These are phyloP conservation scores for Populus tomentosa DNA, from an alignment of 441 rosid genomes.

Conservation along the genomic window DNA sequence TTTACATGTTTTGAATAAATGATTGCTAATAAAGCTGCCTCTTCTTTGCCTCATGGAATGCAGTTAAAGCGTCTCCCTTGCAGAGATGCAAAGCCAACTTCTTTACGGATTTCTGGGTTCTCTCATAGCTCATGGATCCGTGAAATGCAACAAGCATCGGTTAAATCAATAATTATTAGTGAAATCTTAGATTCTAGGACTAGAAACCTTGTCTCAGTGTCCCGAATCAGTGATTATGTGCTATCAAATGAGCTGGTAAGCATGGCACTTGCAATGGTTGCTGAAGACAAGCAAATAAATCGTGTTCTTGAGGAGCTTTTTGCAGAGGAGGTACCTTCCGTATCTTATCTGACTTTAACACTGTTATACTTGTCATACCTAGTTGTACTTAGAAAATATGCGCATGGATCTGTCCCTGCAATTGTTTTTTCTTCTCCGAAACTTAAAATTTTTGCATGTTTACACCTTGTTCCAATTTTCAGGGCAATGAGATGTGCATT, in stretches of 20 bases:
- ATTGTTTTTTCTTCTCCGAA: neutral
- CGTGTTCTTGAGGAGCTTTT: constrained; percentile 86
- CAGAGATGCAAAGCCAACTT: no score
- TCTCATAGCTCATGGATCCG: constrained; percentile 89
- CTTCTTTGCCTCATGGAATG: no score
- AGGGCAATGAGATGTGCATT: constrained; percentile 87
- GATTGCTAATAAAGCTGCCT: no score
- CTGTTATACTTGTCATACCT: neutral
- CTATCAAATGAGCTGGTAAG: constrained; percentile 63
- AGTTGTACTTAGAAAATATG: neutral
- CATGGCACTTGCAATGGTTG: constrained; percentile 95
- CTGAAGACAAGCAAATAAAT: constrained; percentile 90
- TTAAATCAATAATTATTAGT: constrained; percentile 77
- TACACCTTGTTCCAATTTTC: constrained; percentile 11
- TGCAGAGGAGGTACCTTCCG: constrained; percentile 58
- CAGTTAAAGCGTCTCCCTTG: no score
- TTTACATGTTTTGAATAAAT: no score
- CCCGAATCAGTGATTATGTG: no score
- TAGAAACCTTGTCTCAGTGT: constrained; percentile 1
- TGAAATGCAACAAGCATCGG: constrained; percentile 94
- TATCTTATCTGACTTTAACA: neutral
- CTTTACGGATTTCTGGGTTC: constrained; percentile 34
- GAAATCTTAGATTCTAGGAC: constrained; percentile 96
- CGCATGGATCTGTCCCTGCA: neutral
- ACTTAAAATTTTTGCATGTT: neutral